A percentile compares a stretch with the other conserved stretches of the same genome.
Evolutionary conservation across 371 early-diverging fungal species (phyloP).

Genomic region (Mortierella sp.): DNA sequence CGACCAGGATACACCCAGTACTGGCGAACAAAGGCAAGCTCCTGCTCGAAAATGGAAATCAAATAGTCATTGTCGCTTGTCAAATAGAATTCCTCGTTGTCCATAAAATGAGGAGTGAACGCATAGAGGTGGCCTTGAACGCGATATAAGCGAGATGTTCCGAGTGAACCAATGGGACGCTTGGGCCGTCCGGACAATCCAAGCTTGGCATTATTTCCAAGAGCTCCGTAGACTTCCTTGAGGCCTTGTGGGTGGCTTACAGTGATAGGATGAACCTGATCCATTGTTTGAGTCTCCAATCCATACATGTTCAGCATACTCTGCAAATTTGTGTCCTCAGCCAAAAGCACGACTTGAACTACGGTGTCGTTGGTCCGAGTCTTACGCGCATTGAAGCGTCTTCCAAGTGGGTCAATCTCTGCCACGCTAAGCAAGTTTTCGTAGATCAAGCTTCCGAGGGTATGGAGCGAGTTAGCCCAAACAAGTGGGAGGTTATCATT

Average conservation of each 20-base stretch:
- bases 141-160: constrained; percentile 87
- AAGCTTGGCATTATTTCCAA: constrained; percentile 85
- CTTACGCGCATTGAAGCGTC: constrained; percentile 69
- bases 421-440: constrained; percentile 83
- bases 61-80: constrained; percentile 87
- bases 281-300: constrained; percentile 80
- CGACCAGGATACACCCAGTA: constrained; percentile 86
- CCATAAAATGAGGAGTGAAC: constrained; percentile 94
- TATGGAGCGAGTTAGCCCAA: constrained; percentile 90
- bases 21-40: constrained; percentile 80
- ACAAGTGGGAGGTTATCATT: constrained; percentile 92
- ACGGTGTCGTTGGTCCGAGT: constrained; percentile 66
- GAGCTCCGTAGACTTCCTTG: constrained; percentile 79
- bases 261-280: constrained; percentile 79
- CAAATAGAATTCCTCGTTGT: constrained; percentile 88
- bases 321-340: constrained; percentile 83
- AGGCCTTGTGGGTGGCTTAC: constrained; percentile 86
- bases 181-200: constrained; percentile 85
- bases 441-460: constrained; percentile 82
- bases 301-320: constrained; percentile 79
- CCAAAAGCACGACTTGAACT: constrained; percentile 85
- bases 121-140: constrained; percentile 89
- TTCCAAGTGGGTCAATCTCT: constrained; percentile 90
- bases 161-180: constrained; percentile 80
- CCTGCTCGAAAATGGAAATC: constrained; percentile 84